Evolutionary conservation across 2,329 filamentous ascomycete species (phyloP), one percentile per base, ranked within the genome.

Genomic region (Venturia nashicola): DNA sequence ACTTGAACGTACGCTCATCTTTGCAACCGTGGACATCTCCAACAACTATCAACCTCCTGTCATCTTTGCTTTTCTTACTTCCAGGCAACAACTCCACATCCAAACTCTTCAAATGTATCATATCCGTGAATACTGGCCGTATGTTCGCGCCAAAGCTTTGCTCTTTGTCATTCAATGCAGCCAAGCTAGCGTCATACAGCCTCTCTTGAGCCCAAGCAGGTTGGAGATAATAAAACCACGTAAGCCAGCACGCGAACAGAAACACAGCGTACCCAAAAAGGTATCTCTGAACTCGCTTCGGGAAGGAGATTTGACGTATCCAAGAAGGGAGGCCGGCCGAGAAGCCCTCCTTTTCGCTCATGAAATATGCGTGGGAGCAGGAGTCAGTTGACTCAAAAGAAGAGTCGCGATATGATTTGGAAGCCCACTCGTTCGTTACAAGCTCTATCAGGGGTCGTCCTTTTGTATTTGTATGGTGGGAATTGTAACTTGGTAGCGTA

Each of bases 1-100:
- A 40, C 4, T 12, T 39, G 11, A 61, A 68, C 72, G 80, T 76
- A 72, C 90, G 80, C 66, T 91, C 83, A 14, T 82, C 73, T 68
- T 84, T 84, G 78, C 94, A 94, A 60, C 94, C 94, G 76, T 97
- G 93, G 16, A 97, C 90, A 76, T 99, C 94, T 63, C 94, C 93
- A 42, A 97, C 80, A 66, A 97, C 80, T 42, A 97, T 79, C 32
- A 99, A 77, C 20, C 91, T 80, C 63, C 82, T 84, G 27, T 76
- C 73, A 51, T 71, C 72, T 8, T 70, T 68, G 27, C 68, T 64
- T 39, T 75, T 72, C 44, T 71, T 70, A 48, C 71, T 68, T 11
- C 73, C 71, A 12, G 82, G 82, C 14, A 83, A 67, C 60, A 81
- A 71, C 4, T 72, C 68, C 34, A 75, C 68, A 67, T 83, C 78